Evolutionary conservation across 192 early-diverging fungal species (phyloP).

Genomic region (Linnemannia exigua): DNA sequence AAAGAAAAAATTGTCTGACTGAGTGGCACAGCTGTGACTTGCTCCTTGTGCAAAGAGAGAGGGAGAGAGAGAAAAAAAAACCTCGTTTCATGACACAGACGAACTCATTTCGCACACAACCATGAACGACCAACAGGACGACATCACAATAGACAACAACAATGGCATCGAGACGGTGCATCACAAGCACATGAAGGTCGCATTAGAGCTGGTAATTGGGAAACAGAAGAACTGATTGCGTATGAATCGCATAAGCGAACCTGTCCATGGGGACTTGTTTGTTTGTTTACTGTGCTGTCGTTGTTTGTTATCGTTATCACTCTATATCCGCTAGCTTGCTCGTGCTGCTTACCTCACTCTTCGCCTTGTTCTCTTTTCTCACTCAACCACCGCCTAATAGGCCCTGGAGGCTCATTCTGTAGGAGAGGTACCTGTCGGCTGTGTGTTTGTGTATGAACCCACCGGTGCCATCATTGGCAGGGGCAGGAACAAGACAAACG

Average conservation of each 20-base stretch:
- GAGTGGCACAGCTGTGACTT: too few species aligned
- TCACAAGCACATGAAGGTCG: slow-evolving; percentile 52
- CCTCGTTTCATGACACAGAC: background rate
- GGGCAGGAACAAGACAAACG: slow-evolving; percentile 93
- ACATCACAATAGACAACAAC: background rate
- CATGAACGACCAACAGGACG: slow-evolving; percentile 1
- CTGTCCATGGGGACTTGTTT: background rate
- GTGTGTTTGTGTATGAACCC: slow-evolving; percentile 85
- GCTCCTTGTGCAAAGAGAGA: too few species aligned
- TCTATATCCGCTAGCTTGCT: background rate
- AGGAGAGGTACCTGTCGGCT: slow-evolving; percentile 96
- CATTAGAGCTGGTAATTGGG: slow-evolving; percentile 46
- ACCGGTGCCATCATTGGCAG: slow-evolving; percentile 74
- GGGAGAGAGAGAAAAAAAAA: too few species aligned
- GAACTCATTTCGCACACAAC: background rate
- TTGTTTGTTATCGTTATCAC: too few species aligned
- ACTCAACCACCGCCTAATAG: slow-evolving; percentile 41
- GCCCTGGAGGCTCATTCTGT: slow-evolving; percentile 88
- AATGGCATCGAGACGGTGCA: slow-evolving; percentile 36
- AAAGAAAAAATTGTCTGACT: too few species aligned
- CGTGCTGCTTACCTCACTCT: background rate
- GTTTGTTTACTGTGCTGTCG: background rate
- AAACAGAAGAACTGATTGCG: background rate
- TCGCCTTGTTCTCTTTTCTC: background rate
- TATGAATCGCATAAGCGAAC: background rate